Base-by-base conservation (phyloP, 768 basidiomycete species). In the Vishniacozyma victoriae region DNA sequence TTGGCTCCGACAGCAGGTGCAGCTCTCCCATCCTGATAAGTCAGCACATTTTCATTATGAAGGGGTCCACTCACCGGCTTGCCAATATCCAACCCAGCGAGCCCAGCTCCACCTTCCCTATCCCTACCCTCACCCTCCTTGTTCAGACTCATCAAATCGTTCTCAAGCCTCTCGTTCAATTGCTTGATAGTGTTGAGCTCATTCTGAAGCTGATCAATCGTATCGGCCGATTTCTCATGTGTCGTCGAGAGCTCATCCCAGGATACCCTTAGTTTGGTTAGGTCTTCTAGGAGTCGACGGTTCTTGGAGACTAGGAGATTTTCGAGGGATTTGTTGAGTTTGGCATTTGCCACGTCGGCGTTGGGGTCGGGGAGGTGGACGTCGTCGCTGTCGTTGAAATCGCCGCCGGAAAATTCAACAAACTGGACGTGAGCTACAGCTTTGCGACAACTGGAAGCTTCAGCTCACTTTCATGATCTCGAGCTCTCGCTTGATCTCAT, bases 401-500 rank as follows among this genome's bases (percentile, higher is more conserved):
- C 82, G 26, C 81, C 81, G 7, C 89, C 88, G 5, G 87, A 84
- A 66, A 97, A 97, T 67, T 97, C 93, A 49, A 99, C 92, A 59
- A 85, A 96, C 95, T 97, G 59, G 1, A n/a, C 26, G n/a, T n/a
- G n/a, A n/a, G n/a, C n/a, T n/a, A n/a, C n/a, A n/a, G n/a, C 5
- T 37, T 20, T 26, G 18, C 20, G 29, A 9, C 29, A 18, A 16
- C 23, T 6, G 41, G 27, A 35, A 23, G 26, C 24, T 31, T 31
- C 26, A 4, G 64, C 74, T 38, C 41, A 87, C 95, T 82, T 99
- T 96, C 88, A 97, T 87, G 56, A 99, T 97, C 65, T 91, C 91
- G 23, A 99, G 78, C 70, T 99, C 95, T 22, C 95, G 84, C 75
- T 97, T 97, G 65, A 97, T 82, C 74, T 97, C 92, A 62, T 97